These are phyloP conservation scores for Pseudocercospora musae DNA, from an alignment of 2,329 filamentous ascomycete genomes.

Conservation along the genomic window DNA sequence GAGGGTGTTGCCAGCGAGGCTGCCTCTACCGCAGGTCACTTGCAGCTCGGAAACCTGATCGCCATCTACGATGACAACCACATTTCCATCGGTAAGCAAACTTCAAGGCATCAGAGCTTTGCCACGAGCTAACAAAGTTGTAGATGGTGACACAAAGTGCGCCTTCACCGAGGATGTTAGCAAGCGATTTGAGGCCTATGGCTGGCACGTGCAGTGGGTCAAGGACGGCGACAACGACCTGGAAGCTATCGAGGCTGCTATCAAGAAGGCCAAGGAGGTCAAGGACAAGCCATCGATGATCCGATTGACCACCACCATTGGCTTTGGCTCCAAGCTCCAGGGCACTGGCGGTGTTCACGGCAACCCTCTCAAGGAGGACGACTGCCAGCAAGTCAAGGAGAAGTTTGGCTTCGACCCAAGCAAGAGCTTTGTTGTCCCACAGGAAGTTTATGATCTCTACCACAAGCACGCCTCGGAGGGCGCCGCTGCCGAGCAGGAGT, in stretches of 20 bases:
- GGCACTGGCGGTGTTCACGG: constrained; percentile 96
- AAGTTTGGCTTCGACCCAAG: constrained; percentile 96
- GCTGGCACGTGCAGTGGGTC: constrained; percentile 87
- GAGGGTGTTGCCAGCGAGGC: constrained; percentile 96
- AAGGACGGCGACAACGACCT: constrained; percentile 86
- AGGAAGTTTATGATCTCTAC: constrained; percentile 91
- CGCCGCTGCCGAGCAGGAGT: constrained; percentile 86
- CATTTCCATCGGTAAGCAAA: constrained; percentile 69
- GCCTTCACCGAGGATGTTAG: constrained; percentile 95
- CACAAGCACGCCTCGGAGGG: constrained; percentile 80
- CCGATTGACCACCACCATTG: constrained; percentile 95
- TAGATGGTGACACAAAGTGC: constrained; percentile 90
- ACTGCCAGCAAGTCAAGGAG: constrained; percentile 88
- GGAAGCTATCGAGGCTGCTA: constrained; percentile 79
- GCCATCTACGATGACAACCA: constrained; percentile 98
- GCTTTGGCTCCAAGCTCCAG: constrained; percentile 88
- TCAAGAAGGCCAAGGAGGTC: constrained; percentile 78
- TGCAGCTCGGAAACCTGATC: constrained; percentile 97
- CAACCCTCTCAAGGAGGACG: constrained; percentile 89
- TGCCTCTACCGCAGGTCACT: constrained; percentile 85
- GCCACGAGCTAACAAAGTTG: constrained; percentile 14
- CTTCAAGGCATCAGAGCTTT: not conserved
- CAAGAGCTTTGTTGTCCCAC: constrained; percentile 86
- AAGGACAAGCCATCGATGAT: constrained; percentile 97
- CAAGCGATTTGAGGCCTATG: constrained; percentile 94